Evolutionary conservation across 2,329 filamentous ascomycete species (phyloP), one percentile per base, ranked within the genome.

Genomic region (Kalaharituber pfeilii): DNA sequence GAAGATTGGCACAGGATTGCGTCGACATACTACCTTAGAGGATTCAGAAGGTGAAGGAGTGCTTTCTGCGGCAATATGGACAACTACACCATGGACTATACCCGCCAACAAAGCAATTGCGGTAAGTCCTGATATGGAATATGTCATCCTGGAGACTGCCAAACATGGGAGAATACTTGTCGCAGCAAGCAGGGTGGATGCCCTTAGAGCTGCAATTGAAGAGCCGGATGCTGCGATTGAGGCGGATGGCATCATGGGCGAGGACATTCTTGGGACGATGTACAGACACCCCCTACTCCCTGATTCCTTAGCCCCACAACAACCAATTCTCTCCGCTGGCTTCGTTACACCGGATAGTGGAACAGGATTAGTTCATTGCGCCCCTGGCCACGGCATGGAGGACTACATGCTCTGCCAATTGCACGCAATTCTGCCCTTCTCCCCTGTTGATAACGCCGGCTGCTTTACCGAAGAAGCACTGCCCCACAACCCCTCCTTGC

Each of bases 21-120:
- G 25, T 13, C 42, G 42, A 20, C 42, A 47, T 20, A 47, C 42
- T 22, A 18, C 42, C 42, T 13, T 47, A 13, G 30, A 36, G 9
- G 30, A 36, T 9, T 9, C 9, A 9, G 42, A 47, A 11, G 53
- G 58, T 25, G 51, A 58, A 0, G 56, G 64, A 18, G 61, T 67
- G 2, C 65, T 95, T 9, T 82, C 76, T 66, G 86, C 84, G n/a
- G 75, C 91, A n/a, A 85, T 96, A 51, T 98, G 91, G 91, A 98
- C 91, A 1, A 98, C 91, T 0, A 98, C 91, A 0, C 91, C 91
- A 0, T 98, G 91, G 91, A 98, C 91, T 0, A 72, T 98, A 4
- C 89, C 91, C 0, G 88, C 89, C 1, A 98, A 98, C 66, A 80
- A 79, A 65, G 88, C 86, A 0, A 87, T 98, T 66, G 88, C 86